Evolutionary conservation across 2,329 filamentous ascomycete species (phyloP).

Genomic region (Colletotrichum somersetense): DNA sequence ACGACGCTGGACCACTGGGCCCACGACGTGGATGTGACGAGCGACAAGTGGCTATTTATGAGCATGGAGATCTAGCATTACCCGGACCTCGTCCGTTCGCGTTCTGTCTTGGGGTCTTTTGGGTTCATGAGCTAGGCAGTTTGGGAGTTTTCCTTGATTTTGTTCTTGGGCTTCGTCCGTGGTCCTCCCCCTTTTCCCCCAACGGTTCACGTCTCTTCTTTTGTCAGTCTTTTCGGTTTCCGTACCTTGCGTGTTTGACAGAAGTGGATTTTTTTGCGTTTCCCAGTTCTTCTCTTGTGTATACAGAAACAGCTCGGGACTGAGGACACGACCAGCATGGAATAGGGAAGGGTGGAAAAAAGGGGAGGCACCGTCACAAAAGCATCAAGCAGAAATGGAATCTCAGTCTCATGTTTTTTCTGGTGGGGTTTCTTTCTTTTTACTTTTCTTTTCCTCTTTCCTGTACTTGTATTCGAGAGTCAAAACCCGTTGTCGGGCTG

Average conservation of each 20-base stretch:
- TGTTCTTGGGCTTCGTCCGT: background rate
- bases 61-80: conserved; percentile 80
- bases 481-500: conserved; percentile 1
- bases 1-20: conserved; percentile 84
- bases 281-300: conserved; percentile 28
- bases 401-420: conserved; percentile 30
- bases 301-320: conserved; percentile 11
- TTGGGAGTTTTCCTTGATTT: conserved; percentile 29
- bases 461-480: conserved; percentile 26
- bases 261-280: background rate
- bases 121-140: conserved; percentile 33
- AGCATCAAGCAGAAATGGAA: conserved; percentile 16
- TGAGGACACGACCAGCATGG: conserved; percentile 14
- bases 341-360: conserved; percentile 1
- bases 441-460: background rate
- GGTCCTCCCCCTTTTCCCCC: background rate
- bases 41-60: conserved; percentile 86
- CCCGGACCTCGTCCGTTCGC: conserved; percentile 8
- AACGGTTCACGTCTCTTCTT: background rate
- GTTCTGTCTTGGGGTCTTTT: conserved; percentile 13
- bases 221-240: background rate
- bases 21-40: conserved; percentile 73
- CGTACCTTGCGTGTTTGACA: background rate
- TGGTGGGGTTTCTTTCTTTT: background rate
- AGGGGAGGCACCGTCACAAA: conserved; percentile 9